phyloP scores from a whole-genome alignment of 2,329 filamentous ascomycete genomes.

The Venturia nashicola region DNA sequence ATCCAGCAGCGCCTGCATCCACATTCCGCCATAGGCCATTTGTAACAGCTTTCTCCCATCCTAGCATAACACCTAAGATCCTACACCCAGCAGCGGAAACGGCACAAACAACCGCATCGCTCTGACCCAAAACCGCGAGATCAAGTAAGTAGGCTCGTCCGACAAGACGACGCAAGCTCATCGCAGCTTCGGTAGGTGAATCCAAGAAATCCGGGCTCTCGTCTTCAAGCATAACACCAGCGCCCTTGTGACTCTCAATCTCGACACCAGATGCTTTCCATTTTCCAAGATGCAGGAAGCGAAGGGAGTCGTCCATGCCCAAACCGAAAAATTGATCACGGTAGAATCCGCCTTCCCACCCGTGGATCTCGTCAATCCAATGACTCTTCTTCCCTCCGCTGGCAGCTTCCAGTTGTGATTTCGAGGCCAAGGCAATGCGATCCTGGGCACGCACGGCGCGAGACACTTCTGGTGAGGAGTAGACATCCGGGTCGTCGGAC shows the following conservation, averaged over 20 bases:
- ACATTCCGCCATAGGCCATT: constrained; percentile 62
- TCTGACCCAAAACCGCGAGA: constrained; percentile 56
- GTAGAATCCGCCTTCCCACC: constrained; percentile 86
- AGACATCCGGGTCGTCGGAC: constrained; percentile 70
- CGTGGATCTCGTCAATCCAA: constrained; percentile 64
- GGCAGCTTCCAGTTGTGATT: constrained; percentile 34
- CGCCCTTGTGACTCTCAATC: constrained; percentile 26
- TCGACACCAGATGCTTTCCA: constrained; percentile 19
- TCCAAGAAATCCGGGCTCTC: constrained; percentile 3
- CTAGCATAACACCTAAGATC: constrained; percentile 73
- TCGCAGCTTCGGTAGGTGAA: constrained; percentile 25
- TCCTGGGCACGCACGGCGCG: constrained; percentile 53
- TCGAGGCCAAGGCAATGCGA: constrained; percentile 62
- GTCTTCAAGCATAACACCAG: constrained; percentile 8
- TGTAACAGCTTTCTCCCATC: constrained; percentile 58
- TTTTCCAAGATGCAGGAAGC: neutral
- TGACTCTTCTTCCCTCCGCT: constrained; percentile 31
- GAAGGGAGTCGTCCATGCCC: constrained; percentile 27
- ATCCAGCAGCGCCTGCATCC: constrained; percentile 52
- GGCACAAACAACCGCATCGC: constrained; percentile 63
- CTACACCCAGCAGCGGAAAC: constrained; percentile 58
- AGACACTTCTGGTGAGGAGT: constrained; percentile 51
- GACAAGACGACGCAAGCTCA: constrained; percentile 59
- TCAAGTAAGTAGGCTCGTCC: constrained; percentile 76
- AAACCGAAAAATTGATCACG: constrained; percentile 70